Percentiles rank a stretch among this genome's conserved stretches.
phyloP scores from a whole-genome alignment of 306 rosid genomes.

The Cucurbita maxima region DNA sequence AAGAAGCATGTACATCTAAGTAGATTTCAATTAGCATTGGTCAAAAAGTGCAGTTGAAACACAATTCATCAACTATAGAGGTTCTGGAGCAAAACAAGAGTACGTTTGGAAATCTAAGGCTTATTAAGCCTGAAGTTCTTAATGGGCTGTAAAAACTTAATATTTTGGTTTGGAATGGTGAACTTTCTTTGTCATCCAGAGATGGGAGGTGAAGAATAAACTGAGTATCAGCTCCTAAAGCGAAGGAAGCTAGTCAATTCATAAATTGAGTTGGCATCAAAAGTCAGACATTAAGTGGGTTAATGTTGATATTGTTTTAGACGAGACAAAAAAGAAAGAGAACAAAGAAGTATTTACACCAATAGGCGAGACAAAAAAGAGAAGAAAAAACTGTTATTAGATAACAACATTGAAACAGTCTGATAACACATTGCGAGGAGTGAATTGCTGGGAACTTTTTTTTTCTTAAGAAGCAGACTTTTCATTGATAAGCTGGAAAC shows the following conservation, averaged over 20 bases:
- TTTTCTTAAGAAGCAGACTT: too few relatives aligned
- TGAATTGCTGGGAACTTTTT: slow-evolving; percentile 9
- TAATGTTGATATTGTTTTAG: not conserved
- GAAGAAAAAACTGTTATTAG: not conserved
- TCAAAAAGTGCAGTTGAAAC: not conserved
- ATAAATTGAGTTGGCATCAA: not conserved
- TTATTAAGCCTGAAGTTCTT: not conserved
- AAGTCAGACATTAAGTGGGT: not conserved
- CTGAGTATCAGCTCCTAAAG: not conserved
- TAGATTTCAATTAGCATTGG: not conserved
- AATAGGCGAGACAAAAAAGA: not conserved
- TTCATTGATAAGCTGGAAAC: not conserved
- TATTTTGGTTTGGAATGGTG: not conserved
- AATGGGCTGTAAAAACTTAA: not conserved
- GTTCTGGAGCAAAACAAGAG: not conserved
- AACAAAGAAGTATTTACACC: not conserved
- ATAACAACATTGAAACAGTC: not conserved
- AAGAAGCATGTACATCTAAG: not conserved
- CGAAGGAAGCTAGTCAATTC: not conserved
- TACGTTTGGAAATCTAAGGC: not conserved
- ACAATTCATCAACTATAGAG: not conserved
- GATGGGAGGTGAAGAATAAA: not conserved
- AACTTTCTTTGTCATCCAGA: not conserved
- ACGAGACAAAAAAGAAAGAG: not conserved
- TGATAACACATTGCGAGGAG: not conserved